phyloP scores from a whole-genome alignment of 1,139 yeast species.

The Debaryomycetaceae sp. region DNA sequence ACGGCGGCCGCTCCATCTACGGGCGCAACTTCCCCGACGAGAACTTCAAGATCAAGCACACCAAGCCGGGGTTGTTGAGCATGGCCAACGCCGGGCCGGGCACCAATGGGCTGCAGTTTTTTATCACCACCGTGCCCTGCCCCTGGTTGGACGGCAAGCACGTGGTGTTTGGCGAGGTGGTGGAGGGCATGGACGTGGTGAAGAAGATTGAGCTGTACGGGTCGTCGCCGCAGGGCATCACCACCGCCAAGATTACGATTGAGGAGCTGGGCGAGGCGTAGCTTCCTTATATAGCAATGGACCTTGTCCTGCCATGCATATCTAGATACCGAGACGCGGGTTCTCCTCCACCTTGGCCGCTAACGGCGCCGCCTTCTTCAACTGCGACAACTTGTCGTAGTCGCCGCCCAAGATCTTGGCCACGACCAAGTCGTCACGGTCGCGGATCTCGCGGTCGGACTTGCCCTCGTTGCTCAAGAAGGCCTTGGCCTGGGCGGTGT shows the following conservation, averaged over 20 bases:
- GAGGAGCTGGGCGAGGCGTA: conserved; percentile 34
- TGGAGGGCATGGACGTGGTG: conserved; percentile 36
- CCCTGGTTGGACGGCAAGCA: conserved; percentile 43
- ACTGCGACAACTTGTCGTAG: conserved; percentile 72
- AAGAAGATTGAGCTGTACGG: conserved; percentile 34
- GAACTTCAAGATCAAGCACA: conserved; percentile 31
- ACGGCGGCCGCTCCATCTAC: conserved; percentile 38
- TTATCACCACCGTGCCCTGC: conserved; percentile 40
- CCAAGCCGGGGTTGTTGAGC: conserved; percentile 34
- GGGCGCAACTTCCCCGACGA: conserved; percentile 37
- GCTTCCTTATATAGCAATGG: neutral
- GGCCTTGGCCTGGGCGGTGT: conserved; percentile 52
- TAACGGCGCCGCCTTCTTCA: conserved; percentile 53
- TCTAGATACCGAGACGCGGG: conserved; percentile 30
- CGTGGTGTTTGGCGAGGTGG: conserved; percentile 40
- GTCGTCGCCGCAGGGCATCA: conserved; percentile 22
- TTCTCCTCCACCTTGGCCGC: conserved; percentile 33
- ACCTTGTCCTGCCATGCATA: no score
- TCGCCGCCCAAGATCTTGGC: conserved; percentile 83
- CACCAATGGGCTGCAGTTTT: conserved; percentile 41
- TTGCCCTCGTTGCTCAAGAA: conserved; percentile 55
- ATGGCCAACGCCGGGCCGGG: conserved; percentile 44
- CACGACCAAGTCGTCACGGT: conserved; percentile 74
- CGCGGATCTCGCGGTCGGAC: conserved; percentile 55
- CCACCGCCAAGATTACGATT: conserved; percentile 26